A percentile compares a stretch with the other conserved stretches of the same genome.
phyloP scores from a whole-genome alignment of 768 basidiomycete genomes.

The Multifurca ochricompacta region DNA sequence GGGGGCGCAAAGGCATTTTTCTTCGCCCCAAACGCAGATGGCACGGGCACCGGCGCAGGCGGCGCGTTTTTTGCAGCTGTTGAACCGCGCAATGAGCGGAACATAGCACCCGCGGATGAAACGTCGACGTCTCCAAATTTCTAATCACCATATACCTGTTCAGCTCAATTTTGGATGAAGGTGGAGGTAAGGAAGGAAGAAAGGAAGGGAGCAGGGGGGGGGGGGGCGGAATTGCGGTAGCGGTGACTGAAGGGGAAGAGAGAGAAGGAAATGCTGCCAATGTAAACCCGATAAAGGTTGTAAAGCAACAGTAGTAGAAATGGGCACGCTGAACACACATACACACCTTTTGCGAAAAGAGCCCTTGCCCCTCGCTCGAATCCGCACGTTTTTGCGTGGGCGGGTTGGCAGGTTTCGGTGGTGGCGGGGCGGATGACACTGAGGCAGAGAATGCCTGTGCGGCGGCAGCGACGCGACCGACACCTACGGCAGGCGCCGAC shows the following conservation, averaged over 20 bases:
- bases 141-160: constrained; percentile 26
- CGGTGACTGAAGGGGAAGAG: no score
- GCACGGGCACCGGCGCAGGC: constrained; percentile 30
- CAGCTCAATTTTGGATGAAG: neutral
- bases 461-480: constrained; percentile 9
- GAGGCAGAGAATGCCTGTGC: constrained; percentile 9
- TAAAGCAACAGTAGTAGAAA: no score
- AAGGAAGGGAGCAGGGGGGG: neutral
- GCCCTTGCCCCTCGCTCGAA: neutral
- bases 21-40: constrained; percentile 34
- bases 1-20: constrained; percentile 45
- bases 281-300: no score
- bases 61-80: constrained; percentile 34
- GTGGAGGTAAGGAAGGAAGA: neutral
- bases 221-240: neutral
- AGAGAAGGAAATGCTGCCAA: no score
- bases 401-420: neutral
- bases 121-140: constrained; percentile 56
- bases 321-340: no score
- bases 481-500: neutral
- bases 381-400: neutral
- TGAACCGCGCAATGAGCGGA: constrained; percentile 39
- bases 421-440: neutral
- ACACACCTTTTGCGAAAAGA: constrained; percentile 9
- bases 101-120: constrained; percentile 40